Base-by-base conservation (phyloP, 2,329 filamentous ascomycete genomes). In the Ceratocystis diversiconidia region DNA sequence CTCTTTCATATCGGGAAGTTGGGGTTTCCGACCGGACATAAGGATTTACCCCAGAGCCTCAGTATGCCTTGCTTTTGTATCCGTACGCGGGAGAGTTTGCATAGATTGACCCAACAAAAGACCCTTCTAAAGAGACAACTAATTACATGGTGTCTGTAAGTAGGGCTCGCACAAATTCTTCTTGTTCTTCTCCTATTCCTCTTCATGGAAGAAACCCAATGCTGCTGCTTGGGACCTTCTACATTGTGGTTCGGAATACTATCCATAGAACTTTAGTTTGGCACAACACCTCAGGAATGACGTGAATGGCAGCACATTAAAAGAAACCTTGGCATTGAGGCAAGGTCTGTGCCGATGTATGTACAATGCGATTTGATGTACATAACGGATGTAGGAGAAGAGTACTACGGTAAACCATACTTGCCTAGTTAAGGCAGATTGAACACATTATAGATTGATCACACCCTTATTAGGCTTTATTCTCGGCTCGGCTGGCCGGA, bases 401-500 rank as follows among this genome's bases (percentile, higher is more conserved):
- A 59, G 28, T 59, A 17, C 55, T 19, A 59, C 25, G 1, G 28
- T 36, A n/a, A 36, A 19, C 17, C 17, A 15, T 41, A 5, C 36
- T 10, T 41, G 36, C 3, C 36, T 36, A 10, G 8, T 10, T 36
- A 10, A 36, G 32, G 32, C 46, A n/a, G 19, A n/a, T 7, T 50
- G 55, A 10, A 12, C 7, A 15, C 7, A 15, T n/a, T n/a, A n/a
- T n/a, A n/a, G 19, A n/a, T 7, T 50, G 55, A 10, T 19, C 7
- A 15, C 7, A 15, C 28, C 5, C 15, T 5, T 36, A n/a, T 17
- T 59, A 17, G 46, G 46, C 46, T 22, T 50, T n/a, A 8, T 8
- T 50, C 10, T 30, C 55, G 60, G 60, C 36, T 46, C 60, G 60
- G 60, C 36, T 61, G 60, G 60, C 60, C 36, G 60, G 60, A 61